Evolutionary conservation across 371 early-diverging fungal genomes (phyloP), one percentile per base, ranked within the genome.

Genomic region (Blastocladiella emersonii): DNA sequence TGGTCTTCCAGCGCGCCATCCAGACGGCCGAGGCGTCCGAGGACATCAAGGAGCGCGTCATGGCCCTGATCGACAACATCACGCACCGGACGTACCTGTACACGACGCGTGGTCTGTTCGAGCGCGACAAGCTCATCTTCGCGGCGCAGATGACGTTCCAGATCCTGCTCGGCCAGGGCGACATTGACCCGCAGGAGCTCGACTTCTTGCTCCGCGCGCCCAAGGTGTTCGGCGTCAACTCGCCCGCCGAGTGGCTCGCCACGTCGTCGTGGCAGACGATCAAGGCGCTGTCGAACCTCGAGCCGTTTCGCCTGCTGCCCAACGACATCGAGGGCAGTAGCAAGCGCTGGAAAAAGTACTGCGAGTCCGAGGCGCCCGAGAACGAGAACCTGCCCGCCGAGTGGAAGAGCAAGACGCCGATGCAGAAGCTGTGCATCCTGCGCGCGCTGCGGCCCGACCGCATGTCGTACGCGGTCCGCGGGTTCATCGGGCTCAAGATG

Each of bases 291-390:
- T 76, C 81, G 0, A 76, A 76, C 53, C 57, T 80, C 62, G 83
- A 83, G 66, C 71, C 68, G 35, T 81, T 83, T 67, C 61, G 75
- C 23, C 67, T 74, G 1, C 67, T 83, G 43, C 71, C 79, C 12
- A 78, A 76, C 35, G 83, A 83, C 61, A 81, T 83, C 57, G 83
- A 83, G 65, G 79, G 80, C 13, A 73, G 76, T 3, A 67, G 78
- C 17, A 83, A 83, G 66, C 81, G 79, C 61, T 83, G 83, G 83
- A 78, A 78, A 61, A 83, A 83, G 69, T 83, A 80, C 65, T 83
- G 80, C 67, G 83, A 83, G 65, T 68, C 74, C 61, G 83, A 83
- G 64, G 72, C 70, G 45, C 83, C 83, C 5, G 83, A 83, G 63
- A 81, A 72, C 61, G 83, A 83, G 65, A 83, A 83, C 68, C 70